phyloP scores from a whole-genome alignment of 495 filamentous ascomycete genomes.

The Pyrenula massariospora region DNA sequence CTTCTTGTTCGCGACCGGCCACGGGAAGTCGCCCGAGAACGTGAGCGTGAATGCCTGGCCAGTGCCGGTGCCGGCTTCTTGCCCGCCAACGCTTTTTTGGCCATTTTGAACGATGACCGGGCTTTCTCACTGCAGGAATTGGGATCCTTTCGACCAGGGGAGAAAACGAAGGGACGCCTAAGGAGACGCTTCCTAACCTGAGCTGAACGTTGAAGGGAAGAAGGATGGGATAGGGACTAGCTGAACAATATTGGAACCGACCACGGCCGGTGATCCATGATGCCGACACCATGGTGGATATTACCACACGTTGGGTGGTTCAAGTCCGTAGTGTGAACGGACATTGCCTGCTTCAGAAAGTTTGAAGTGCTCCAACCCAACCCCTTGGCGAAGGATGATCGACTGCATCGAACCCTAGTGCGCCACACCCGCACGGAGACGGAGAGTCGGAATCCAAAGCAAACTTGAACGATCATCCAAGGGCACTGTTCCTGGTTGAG shows the following conservation, averaged over 20 bases:
- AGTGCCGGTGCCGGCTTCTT: background rate
- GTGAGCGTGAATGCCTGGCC: background rate
- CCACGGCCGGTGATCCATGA: background rate
- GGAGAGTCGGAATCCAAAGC: no score
- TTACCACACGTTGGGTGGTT: background rate
- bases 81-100: background rate
- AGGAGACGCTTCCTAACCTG: background rate
- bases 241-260: background rate
- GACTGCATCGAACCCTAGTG: background rate
- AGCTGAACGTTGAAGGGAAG: background rate
- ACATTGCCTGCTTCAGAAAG: background rate
- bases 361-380: background rate
- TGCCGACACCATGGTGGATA: background rate
- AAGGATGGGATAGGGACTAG: background rate
- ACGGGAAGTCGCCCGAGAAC: background rate
- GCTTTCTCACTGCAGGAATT: background rate
- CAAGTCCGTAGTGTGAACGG: background rate
- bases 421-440: background rate
- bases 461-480: no score
- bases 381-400: background rate
- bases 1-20: background rate
- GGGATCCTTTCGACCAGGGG: background rate
- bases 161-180: background rate
- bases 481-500: no score
- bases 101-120: background rate